Conservation (phyloP, 306 rosid genomes). For the Gleditsia sinensis region DNA sequence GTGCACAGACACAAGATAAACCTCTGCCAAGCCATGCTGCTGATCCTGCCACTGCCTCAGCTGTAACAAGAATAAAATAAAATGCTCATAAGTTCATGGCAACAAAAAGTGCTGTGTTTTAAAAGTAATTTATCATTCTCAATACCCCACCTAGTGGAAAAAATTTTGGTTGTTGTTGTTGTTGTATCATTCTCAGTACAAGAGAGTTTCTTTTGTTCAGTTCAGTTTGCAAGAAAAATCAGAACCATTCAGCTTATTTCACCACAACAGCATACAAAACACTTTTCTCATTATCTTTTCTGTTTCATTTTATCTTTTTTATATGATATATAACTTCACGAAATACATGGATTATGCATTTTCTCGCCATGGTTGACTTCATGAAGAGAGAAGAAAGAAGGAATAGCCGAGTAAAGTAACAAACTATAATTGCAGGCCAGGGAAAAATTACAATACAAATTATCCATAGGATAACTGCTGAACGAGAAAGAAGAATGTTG, state of each 20-base stretch:
- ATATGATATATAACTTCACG: not conserved
- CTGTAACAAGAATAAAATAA: slow-evolving; percentile 60
- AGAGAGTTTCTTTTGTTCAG: not conserved
- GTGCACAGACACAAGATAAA: slow-evolving; percentile 92
- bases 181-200: not conserved
- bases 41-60: slow-evolving; percentile 98
- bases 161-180: too few species aligned
- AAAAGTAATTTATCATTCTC: not conserved
- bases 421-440: slow-evolving; percentile 19
- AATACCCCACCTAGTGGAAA: too few species aligned
- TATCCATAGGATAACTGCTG: not conserved
- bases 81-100: not conserved
- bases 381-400: not conserved
- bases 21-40: slow-evolving; percentile 99
- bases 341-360: not conserved
- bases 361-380: not conserved
- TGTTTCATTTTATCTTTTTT: not conserved
- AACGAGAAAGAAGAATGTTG: too few species aligned
- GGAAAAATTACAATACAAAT: not conserved
- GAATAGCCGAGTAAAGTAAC: not conserved
- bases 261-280: slow-evolving; percentile 9
- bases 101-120: not conserved
- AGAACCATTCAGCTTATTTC: slow-evolving; percentile 22
- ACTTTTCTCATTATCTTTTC: not conserved
- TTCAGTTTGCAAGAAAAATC: not conserved